Percentiles rank a stretch among this genome's conserved stretches.
phyloP scores from a whole-genome alignment of 2,329 filamentous ascomycete genomes.

The Botrytis aclada region DNA sequence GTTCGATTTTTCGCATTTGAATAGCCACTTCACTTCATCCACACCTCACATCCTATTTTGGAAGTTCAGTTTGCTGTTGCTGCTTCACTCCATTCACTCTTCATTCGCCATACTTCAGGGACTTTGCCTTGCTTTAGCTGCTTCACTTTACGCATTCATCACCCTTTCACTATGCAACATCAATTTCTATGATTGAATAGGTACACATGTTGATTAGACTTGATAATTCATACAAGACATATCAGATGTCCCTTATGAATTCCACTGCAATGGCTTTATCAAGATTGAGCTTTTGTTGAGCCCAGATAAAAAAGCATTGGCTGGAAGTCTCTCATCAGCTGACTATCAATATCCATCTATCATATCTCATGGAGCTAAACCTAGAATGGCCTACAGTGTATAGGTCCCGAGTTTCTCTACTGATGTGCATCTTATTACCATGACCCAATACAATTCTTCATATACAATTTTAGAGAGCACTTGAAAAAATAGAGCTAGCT shows the following conservation, averaged over 20 bases:
- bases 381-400: background rate
- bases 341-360: background rate
- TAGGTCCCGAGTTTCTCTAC: background rate
- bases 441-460: background rate
- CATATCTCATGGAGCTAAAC: background rate
- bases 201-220: background rate
- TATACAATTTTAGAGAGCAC: background rate
- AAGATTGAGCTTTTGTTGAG: background rate
- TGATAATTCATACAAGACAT: background rate
- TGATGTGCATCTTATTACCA: background rate
- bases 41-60: background rate
- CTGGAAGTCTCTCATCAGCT: slow-evolving; percentile 3
- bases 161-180: background rate
- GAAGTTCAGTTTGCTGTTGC: background rate
- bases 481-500: background rate
- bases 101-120: background rate
- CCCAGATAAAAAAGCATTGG: background rate
- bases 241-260: background rate
- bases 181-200: background rate
- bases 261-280: background rate
- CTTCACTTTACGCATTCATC: slow-evolving; percentile 1
- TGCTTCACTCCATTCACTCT: background rate
- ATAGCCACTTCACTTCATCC: background rate
- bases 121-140: background rate
- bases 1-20: background rate